Evolutionary conservation across 306 rosid genomes (phyloP).

Genomic region (Cajanus cajan): DNA sequence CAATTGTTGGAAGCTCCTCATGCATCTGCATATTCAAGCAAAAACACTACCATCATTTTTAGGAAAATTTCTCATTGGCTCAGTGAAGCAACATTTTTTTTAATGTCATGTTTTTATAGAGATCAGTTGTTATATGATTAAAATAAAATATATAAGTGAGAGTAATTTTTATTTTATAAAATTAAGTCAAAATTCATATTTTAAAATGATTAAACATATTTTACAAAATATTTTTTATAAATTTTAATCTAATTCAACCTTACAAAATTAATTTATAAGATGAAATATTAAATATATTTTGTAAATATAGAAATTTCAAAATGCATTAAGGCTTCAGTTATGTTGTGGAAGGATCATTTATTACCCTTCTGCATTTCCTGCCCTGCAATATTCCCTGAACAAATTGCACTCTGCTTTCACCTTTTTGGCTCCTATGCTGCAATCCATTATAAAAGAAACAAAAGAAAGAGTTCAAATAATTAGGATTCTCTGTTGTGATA

Average conservation of each 20-base stretch:
- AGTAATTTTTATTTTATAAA: too few relatives aligned
- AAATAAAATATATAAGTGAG: too few relatives aligned
- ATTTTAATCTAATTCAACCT: too few relatives aligned
- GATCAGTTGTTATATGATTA: too few relatives aligned
- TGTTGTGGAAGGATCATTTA: too few relatives aligned
- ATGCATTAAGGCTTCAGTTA: too few relatives aligned
- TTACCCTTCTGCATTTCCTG: slow-evolving; percentile 84
- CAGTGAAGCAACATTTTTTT: neutral
- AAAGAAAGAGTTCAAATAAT: slow-evolving; percentile 22
- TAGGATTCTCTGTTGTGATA: slow-evolving; percentile 32
- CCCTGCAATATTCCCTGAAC: slow-evolving; percentile 73
- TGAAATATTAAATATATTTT: too few relatives aligned
- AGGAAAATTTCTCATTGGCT: neutral
- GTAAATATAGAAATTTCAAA: too few relatives aligned
- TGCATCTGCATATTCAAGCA: slow-evolving; percentile 56
- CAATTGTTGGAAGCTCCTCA: slow-evolving; percentile 72
- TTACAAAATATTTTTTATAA: too few relatives aligned
- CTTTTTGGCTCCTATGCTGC: slow-evolving; percentile 93
- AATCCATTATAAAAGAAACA: slow-evolving; percentile 31
- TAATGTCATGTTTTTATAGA: neutral
- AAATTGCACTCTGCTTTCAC: slow-evolving; percentile 85
- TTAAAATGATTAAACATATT: too few relatives aligned
- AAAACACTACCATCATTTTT: neutral
- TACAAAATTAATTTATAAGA: too few relatives aligned
- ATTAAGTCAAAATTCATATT: too few relatives aligned